Base-by-base conservation (phyloP, 768 basidiomycete genomes). In the Amanita thiersii region DNA sequence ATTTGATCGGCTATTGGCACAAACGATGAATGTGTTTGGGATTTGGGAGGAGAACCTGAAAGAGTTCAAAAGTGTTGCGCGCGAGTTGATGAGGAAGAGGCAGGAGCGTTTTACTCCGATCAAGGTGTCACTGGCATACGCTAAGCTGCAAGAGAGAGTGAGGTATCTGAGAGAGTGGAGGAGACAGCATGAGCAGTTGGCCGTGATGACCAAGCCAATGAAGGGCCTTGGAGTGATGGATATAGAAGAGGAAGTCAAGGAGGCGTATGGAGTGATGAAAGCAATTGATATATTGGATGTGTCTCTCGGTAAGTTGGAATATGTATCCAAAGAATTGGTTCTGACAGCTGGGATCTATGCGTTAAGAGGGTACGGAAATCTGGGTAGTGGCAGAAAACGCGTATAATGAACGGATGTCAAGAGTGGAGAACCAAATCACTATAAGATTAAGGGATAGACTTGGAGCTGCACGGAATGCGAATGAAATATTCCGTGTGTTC, bases 401-500 rank as follows among this genome's bases (percentile, higher is more conserved):
- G 3, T 99, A 99, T 59, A 98, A 97, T 52, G 94, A 98, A 61
- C 83, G 93, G 15, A 92, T 98, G 18, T 86, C 96, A 2, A 73
- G 94, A 8, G 94, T 99, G 14, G 96, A 99, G 66, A 97, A 97
- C 63, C 94, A 97, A 60, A 98, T 98, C 56, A 98, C 98, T 58
- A 86, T 93, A 12, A 73, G 89, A 24, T 61, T 99, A 36, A 74
- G 94, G 18, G 94, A 97, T 61, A 73, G 89, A 45, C 71, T 98
- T 8, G 96, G 91, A 10, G 94, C 91, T 10, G 96, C 96, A 17
- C 69, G 92, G 23, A 99, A 97, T 59, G 94, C 96, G 11, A 94
- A 96, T 58, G 96, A 98, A 64, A 99, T 98, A 94, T 98, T 99
- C 65, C 75, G 94, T 39, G 94, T 98, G 33, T 98, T 99, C 62